These are phyloP conservation scores for Phytophthora palmivora DNA, from an alignment of 352 stramenopile species.

Conservation along the genomic window DNA sequence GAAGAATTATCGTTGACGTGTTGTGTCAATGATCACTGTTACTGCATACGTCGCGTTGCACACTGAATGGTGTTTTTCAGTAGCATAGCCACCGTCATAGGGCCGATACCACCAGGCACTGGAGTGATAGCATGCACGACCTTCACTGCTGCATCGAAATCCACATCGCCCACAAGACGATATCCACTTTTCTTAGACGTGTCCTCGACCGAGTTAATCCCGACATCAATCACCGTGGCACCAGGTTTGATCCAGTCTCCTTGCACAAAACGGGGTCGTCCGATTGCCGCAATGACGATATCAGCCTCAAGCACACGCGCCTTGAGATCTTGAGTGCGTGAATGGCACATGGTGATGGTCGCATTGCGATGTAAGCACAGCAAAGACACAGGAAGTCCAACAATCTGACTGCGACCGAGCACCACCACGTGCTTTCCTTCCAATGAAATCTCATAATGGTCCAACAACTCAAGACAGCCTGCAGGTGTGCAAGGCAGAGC, in stretches of 20 bases:
- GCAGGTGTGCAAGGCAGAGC: conserved; percentile 96
- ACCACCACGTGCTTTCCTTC: conserved; percentile 97
- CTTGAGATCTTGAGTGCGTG: conserved; percentile 90
- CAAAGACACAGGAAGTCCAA: conserved; percentile 96
- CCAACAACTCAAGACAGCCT: conserved; percentile 96
- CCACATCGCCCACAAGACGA: conserved; percentile 97
- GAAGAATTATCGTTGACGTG: not conserved
- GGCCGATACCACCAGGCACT: conserved; percentile 95
- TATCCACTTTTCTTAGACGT: conserved; percentile 84
- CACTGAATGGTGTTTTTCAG: conserved; percentile 84
- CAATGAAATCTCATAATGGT: conserved; percentile 89
- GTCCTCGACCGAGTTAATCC: conserved; percentile 97
- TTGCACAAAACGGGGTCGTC: conserved; percentile 93
- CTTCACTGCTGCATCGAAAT: conserved; percentile 88
- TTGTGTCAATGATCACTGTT: conserved; percentile 18
- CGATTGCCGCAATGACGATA: conserved; percentile 97
- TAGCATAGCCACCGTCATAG: conserved; percentile 98
- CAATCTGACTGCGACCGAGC: conserved; percentile 97
- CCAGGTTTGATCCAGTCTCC: conserved; percentile 97
- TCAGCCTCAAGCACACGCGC: conserved; percentile 89
- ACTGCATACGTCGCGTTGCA: conserved; percentile 35
- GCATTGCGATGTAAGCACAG: conserved; percentile 96
- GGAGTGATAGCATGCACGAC: conserved; percentile 96
- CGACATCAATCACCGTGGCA: conserved; percentile 98
- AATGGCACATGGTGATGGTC: conserved; percentile 99